Conservation (phyloP, 148 eudicot genomes). For the Vaccinium corymbosum region DNA sequence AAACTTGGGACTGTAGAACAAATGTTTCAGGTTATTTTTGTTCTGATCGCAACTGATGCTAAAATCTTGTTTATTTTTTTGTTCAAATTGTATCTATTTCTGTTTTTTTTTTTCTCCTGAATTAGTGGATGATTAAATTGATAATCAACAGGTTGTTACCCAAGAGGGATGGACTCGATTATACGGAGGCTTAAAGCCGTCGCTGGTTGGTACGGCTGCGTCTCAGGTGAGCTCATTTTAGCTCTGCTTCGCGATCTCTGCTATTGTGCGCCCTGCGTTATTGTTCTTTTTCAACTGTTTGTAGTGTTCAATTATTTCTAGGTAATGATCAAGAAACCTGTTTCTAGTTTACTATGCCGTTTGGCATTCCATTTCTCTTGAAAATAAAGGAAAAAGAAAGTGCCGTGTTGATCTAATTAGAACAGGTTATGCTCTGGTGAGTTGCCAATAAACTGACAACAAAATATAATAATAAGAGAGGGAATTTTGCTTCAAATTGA, state of each 20-base stretch:
- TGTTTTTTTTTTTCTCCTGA: neutral
- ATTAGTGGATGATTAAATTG: neutral
- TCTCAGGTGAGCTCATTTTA: slow-evolving; percentile 69
- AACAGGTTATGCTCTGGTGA: neutral
- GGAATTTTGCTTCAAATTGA: neutral
- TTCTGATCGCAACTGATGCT: slow-evolving; percentile 5
- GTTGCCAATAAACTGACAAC: neutral
- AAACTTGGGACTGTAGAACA: slow-evolving; percentile 58
- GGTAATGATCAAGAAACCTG: neutral
- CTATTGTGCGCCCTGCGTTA: slow-evolving; percentile 8
- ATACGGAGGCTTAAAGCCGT: slow-evolving; percentile 85
- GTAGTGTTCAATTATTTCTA: neutral
- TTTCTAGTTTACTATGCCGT: neutral
- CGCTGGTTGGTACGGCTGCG: slow-evolving; percentile 86
- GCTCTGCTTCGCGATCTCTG: slow-evolving; percentile 1
- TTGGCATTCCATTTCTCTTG: neutral
- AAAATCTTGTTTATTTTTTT: neutral
- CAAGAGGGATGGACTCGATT: slow-evolving; percentile 89
- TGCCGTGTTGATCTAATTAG: neutral
- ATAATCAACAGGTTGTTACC: slow-evolving; percentile 66
- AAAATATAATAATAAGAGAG: neutral
- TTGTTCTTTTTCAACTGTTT: neutral
- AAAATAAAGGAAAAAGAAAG: neutral
- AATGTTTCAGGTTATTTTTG: slow-evolving; percentile 57
- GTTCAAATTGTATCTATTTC: neutral